Percentiles rank a stretch among this genome's conserved stretches.
These are phyloP conservation scores for Silene conica DNA, from an alignment of 148 eudicot genomes.

Conservation along the genomic window DNA sequence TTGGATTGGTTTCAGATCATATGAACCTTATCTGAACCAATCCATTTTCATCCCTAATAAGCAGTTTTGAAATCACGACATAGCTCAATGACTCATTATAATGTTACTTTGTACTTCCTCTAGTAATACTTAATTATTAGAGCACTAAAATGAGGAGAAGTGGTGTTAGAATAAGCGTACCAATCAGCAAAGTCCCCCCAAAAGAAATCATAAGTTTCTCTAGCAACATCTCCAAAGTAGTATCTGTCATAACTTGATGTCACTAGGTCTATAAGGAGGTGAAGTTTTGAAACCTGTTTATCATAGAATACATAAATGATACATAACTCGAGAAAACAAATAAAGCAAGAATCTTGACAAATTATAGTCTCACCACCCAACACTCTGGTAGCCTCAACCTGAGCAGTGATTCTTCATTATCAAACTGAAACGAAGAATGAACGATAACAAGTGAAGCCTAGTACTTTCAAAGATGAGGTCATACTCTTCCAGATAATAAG, in stretches of 20 bases:
- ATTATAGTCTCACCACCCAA: constrained; percentile 81
- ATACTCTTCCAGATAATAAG: background rate
- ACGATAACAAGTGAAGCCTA: background rate
- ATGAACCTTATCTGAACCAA: no score
- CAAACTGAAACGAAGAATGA: constrained; percentile 46
- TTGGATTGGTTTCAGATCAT: background rate
- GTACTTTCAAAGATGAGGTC: background rate
- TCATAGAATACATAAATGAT: constrained; percentile 20
- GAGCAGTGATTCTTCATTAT: constrained; percentile 51
- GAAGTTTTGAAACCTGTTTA: constrained; percentile 88
- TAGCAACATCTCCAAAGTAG: constrained; percentile 92
- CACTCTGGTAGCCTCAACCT: constrained; percentile 77
- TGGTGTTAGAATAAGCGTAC: constrained; percentile 35
- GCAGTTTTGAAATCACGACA: background rate
- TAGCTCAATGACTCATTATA: no score
- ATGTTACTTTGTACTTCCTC: background rate
- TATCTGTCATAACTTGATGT: constrained; percentile 85
- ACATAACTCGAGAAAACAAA: background rate
- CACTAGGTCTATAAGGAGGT: constrained; percentile 72
- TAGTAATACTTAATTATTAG: background rate
- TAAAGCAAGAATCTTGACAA: constrained; percentile 7
- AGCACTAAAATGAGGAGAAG: background rate
- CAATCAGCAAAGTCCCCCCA: constrained; percentile 99
- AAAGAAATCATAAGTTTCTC: constrained; percentile 92
- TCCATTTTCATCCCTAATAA: background rate